A percentile compares a stretch with the other conserved stretches of the same genome.
These are phyloP conservation scores for Aaosphaeria arxii DNA, from an alignment of 2,329 filamentous ascomycete genomes.

Conservation along the genomic window DNA sequence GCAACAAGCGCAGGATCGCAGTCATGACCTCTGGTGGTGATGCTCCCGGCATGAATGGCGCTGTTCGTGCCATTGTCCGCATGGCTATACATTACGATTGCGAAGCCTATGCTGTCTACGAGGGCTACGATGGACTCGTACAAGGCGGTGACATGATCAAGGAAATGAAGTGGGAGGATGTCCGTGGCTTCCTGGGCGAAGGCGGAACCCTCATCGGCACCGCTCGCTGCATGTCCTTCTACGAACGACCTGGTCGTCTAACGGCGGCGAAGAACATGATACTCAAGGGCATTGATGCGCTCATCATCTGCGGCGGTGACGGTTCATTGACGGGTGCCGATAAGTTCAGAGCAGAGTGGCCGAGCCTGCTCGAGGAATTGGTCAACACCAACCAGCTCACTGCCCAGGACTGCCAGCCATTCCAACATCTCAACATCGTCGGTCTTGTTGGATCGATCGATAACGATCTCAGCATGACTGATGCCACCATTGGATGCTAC, in stretches of 20 bases:
- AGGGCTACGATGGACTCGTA: slow-evolving; percentile 82
- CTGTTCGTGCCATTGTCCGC: slow-evolving; percentile 84
- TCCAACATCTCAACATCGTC: slow-evolving; percentile 89
- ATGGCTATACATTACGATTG: slow-evolving; percentile 77
- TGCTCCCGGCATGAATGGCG: slow-evolving; percentile 91
- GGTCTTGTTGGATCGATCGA: slow-evolving; percentile 96
- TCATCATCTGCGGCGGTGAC: slow-evolving; percentile 96
- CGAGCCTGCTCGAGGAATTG: slow-evolving; percentile 79
- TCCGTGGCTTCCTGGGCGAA: slow-evolving; percentile 89
- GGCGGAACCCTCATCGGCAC: slow-evolving; percentile 96
- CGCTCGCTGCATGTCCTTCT: slow-evolving; percentile 88
- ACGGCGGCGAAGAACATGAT: slow-evolving; percentile 93
- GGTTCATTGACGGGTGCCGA: slow-evolving; percentile 44
- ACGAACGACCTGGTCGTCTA: slow-evolving; percentile 79
- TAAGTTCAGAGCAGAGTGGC: slow-evolving; percentile 81
- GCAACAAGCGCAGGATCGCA: slow-evolving; percentile 67
- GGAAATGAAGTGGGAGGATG: slow-evolving; percentile 87
- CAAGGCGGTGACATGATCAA: slow-evolving; percentile 84
- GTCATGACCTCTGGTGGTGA: slow-evolving; percentile 95
- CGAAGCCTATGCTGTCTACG: slow-evolving; percentile 57
- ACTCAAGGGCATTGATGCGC: slow-evolving; percentile 84
- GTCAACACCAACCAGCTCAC: slow-evolving; percentile 71
- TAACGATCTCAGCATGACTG: slow-evolving; percentile 95
- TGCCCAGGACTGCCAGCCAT: slow-evolving; percentile 68
- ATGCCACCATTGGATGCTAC: slow-evolving; percentile 96